Evolutionary conservation across 805 yeast species (phyloP).

Genomic region (Starmerella sirachaensis): DNA sequence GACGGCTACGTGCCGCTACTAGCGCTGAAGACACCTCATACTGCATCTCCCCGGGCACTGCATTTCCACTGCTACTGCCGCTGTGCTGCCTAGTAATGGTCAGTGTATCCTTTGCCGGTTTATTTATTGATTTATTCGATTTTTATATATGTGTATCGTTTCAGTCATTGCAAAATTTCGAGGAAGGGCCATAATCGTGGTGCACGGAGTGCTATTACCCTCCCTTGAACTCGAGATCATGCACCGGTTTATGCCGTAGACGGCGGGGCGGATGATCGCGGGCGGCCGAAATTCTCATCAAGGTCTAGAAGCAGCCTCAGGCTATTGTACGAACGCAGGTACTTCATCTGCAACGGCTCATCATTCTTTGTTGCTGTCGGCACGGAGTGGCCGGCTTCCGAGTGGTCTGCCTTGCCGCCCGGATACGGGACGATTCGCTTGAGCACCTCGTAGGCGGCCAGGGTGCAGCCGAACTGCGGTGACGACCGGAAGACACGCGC

Average conservation of each 20-base stretch:
- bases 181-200: too few relatives aligned
- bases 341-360: slow-evolving; percentile 27
- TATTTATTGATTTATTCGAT: too few relatives aligned
- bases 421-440: slow-evolving; percentile 66
- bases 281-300: slow-evolving; percentile 35
- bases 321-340: slow-evolving; percentile 33
- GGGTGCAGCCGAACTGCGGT: slow-evolving; percentile 94
- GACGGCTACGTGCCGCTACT: too few relatives aligned
- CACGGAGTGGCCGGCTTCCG: slow-evolving; percentile 35
- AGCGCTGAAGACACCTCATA: too few relatives aligned
- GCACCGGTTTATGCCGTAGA: not conserved
- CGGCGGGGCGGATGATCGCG: slow-evolving; percentile 8
- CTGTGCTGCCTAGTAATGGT: too few relatives aligned
- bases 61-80: too few relatives aligned
- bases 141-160: too few relatives aligned
- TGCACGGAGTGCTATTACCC: too few relatives aligned
- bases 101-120: too few relatives aligned
- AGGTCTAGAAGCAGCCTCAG: slow-evolving; percentile 34
- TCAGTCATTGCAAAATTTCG: too few relatives aligned
- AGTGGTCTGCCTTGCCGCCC: slow-evolving; percentile 27
- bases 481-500: slow-evolving; percentile 92
- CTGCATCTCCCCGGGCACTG: too few relatives aligned
- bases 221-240: not conserved
- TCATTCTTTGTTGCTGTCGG: slow-evolving; percentile 27
- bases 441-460: slow-evolving; percentile 91